These are phyloP conservation scores for Pseudogymnoascus sp. DNA, from an alignment of 2,329 filamentous ascomycete genomes.

Conservation along the genomic window DNA sequence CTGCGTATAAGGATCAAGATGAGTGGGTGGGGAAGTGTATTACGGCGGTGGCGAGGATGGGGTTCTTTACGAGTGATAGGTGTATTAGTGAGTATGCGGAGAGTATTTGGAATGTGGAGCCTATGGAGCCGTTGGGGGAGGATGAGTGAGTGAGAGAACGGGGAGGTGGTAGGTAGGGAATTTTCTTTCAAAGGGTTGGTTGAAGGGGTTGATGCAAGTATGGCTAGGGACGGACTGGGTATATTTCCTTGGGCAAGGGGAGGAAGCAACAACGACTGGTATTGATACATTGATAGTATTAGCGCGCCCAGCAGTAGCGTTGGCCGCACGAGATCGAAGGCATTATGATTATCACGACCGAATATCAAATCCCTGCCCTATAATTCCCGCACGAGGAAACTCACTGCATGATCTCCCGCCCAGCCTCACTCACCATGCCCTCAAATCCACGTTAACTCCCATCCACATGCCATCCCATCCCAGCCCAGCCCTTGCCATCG, in stretches of 20 bases:
- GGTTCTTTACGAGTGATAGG: conserved; percentile 90
- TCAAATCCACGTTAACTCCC: no score
- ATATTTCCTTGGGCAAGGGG: no score
- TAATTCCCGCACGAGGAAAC: no score
- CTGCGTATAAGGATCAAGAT: conserved; percentile 85
- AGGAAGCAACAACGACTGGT: no score
- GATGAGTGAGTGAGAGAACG: neutral
- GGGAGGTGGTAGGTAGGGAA: neutral
- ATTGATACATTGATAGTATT: no score
- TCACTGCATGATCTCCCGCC: neutral
- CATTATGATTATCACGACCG: no score
- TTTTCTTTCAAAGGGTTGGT: neutral
- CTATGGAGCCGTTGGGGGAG: conserved; percentile 30
- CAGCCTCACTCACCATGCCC: neutral
- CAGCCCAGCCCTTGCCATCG: neutral
- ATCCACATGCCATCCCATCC: neutral
- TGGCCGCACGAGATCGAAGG: no score
- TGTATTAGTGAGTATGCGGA: conserved; percentile 98
- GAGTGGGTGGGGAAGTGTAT: conserved; percentile 91
- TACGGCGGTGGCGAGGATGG: conserved; percentile 82
- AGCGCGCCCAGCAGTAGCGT: no score
- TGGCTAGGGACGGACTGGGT: neutral
- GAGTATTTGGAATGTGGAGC: conserved; percentile 94
- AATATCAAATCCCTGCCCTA: no score
- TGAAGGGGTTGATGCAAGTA: neutral